Base-by-base conservation (phyloP, 345 rosid genomes). In the Boechera stricta region DNA sequence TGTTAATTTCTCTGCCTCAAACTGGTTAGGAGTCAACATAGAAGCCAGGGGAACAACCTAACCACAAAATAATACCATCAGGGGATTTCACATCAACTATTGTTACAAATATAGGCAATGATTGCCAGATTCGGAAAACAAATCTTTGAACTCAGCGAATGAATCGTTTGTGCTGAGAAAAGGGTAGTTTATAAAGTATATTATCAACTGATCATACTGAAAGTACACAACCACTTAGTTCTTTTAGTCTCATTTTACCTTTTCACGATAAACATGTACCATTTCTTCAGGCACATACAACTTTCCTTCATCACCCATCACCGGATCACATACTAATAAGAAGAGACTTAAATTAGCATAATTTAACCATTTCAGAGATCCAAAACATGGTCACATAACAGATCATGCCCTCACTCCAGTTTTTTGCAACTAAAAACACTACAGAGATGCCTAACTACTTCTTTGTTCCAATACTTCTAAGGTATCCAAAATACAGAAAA, bases 11-110 rank as follows among this genome's bases (percentile, higher is more conserved):
- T 95, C 99, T 48, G 99, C 99, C 85, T 95, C 99, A 78, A 95
- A 95, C 81, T 95, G 99, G 78, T 95, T 95, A 79, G 99, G 98
- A 67, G 99, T 95, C 89, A 95, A 83, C 99, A 95, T 95, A 68
- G 99, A 89, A 69, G 99, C 98, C 75, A 91, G 84, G 13, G 99
- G 99, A 66, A 95, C 96, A 86, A 95, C 99, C 99, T 92, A 79
- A 71, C 21, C 71, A 80, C 2, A 72, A 63, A 42, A 42, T 4
- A 73, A 52, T 52, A 59, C 36, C 56, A 71, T 70, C 12, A 69
- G 64, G 26, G 12, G 8, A 2, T 39, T 54, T 29, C 66, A 72
- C 33, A 72, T 36, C 48, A 13, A 49, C 54, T 47, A 49, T 13
- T 57, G 7, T 55, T 76, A 41, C 42, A 49, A 8, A n/a, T 10